Evolutionary conservation across 129 eudicot species (phyloP).

Genomic region (Scalesia atractyloides): DNA sequence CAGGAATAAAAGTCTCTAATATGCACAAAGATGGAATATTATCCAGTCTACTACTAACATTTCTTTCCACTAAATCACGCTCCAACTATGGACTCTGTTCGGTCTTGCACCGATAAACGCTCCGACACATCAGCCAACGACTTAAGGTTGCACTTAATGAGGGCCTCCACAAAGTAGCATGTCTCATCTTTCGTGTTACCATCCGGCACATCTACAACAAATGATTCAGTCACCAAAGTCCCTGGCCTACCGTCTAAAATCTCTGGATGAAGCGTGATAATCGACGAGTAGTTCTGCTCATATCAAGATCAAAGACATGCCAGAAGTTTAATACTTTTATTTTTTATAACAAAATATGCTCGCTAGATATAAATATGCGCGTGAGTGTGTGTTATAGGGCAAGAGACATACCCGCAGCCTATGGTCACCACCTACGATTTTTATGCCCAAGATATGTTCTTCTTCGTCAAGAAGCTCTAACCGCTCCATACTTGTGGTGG

Average conservation of each 20-base stretch:
- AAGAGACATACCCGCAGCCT: constrained; percentile 67
- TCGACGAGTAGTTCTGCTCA: constrained; percentile 86
- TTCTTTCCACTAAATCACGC: constrained; percentile 28
- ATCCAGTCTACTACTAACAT: constrained; percentile 30
- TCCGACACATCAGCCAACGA: constrained; percentile 93
- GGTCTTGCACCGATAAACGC: constrained; percentile 76
- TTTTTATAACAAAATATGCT: neutral
- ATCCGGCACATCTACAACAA: constrained; percentile 90
- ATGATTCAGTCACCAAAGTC: constrained; percentile 87
- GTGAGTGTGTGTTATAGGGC: constrained; percentile 1
- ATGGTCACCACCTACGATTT: constrained; percentile 95
- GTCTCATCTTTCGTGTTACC: constrained; percentile 94
- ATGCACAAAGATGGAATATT: constrained; percentile 34
- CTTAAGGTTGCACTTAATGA: constrained; percentile 90
- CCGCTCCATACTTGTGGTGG: constrained; percentile 91
- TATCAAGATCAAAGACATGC: neutral
- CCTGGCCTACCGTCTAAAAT: constrained; percentile 80
- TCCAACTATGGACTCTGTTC: constrained; percentile 51
- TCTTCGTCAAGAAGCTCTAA: constrained; percentile 90
- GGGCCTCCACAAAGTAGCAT: constrained; percentile 88
- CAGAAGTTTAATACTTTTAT: neutral
- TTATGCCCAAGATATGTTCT: constrained; percentile 77
- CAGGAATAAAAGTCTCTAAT: constrained; percentile 25
- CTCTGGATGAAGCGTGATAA: constrained; percentile 89
- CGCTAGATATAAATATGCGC: neutral